Percentiles rank a stretch among this genome's conserved stretches.
These are phyloP conservation scores for Leccinum rimulosum DNA, from an alignment of 768 basidiomycete species.

Conservation along the genomic window DNA sequence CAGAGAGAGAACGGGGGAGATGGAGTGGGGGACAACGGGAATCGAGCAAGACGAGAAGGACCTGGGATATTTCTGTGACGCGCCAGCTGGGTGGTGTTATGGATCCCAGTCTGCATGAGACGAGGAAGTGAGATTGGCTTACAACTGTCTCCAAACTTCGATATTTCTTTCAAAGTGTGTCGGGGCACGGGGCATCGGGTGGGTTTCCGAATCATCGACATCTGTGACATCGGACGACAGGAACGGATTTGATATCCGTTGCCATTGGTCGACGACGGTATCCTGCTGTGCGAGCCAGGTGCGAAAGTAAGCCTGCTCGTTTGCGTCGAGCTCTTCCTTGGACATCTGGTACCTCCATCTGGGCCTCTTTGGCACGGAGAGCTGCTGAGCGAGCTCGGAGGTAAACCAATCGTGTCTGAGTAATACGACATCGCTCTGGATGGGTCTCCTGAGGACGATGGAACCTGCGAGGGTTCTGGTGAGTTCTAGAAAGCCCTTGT, in stretches of 20 bases:
- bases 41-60: constrained; percentile 85
- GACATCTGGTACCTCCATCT: constrained; percentile 86
- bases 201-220: constrained; percentile 16
- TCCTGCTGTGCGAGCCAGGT: constrained; percentile 78
- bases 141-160: constrained; percentile 95
- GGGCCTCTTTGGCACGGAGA: constrained; percentile 58
- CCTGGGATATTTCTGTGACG: constrained; percentile 87
- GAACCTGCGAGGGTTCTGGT: constrained; percentile 56
- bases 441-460: constrained; percentile 54
- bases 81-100: constrained; percentile 63
- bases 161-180: constrained; percentile 88
- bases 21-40: constrained; percentile 88
- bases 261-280: constrained; percentile 52
- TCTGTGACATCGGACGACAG: constrained; percentile 1
- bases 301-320: constrained; percentile 81
- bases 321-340: constrained; percentile 85
- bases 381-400: constrained; percentile 2
- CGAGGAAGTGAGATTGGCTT: constrained; percentile 30
- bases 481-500: constrained; percentile 56
- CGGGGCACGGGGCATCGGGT: constrained; percentile 56
- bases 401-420: constrained; percentile 24
- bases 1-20: constrained; percentile 73
- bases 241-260: constrained; percentile 19
- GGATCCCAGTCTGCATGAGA: constrained; percentile 1
- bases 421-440: constrained; percentile 40